Base-by-base conservation (phyloP, 2,329 filamentous ascomycete species). In the Monilinia polystroma region DNA sequence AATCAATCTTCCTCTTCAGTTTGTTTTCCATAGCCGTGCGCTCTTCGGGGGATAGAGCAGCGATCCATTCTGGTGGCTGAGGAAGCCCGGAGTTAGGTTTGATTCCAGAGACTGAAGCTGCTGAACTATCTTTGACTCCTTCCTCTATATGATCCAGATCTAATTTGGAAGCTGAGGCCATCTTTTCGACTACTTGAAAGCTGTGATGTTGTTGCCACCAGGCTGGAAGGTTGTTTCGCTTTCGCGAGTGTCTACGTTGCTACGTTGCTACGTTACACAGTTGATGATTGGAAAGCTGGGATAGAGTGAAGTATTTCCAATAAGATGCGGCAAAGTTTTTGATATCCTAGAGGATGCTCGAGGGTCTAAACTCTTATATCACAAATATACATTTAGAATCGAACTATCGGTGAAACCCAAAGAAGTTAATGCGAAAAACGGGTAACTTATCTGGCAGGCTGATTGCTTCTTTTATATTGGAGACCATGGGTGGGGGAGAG, bases 1-100 rank as follows among this genome's bases (percentile, higher is more conserved):
- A 71, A 74, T 92, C 89, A 64, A 91, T 86, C 76, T 90, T 91
- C 68, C 83, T 81, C 68, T 83, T 80, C 62, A 92, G 77, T 64
- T 80, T 82, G 67, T 78, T 81, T 75, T 92, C 88, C 1, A 85
- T 79, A 8, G 74, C 72, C 0, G 75, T 64, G 52, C 84, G 81
- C 70, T 86, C 79, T 69, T 85, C 84, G 1, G 80, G 78, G 2
- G 81, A 80, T 72, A 87, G 77, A 57, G 80, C 75, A 32, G 79
- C 76, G 63, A 82, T 75, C 59, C 78, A 72, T 56, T 74, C 74
- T 7, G 74, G 74, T 2, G 72, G 68, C 65, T 75, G 23, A 4
- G 63, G 58, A 45, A 38, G 38, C 53, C 64, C 26, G 18, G 29
- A 29, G 23, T n/a, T 18, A 1, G 64, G 47, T n/a, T 43, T 29